Conservation (phyloP, 2,329 filamentous ascomycete genomes). For the Elsinoe arachidis region DNA sequence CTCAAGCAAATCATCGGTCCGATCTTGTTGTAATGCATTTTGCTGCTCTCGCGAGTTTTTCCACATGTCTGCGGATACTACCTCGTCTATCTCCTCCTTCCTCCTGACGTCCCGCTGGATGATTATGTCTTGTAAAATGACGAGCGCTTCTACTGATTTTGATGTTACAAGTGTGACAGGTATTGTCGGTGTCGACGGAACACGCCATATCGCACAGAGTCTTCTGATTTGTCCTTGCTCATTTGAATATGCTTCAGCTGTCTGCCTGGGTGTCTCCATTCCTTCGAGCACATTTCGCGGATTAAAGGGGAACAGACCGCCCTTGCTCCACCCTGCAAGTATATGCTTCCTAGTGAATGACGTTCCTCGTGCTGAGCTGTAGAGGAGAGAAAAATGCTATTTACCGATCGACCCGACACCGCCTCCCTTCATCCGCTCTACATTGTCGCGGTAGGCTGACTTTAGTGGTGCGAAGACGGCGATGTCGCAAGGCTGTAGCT, state of each 20-base stretch:
- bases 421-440: conserved; percentile 8
- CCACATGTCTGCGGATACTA: conserved; percentile 20
- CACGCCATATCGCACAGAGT: too few relatives aligned
- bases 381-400: conserved; percentile 18
- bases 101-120: conserved; percentile 18
- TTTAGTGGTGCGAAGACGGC: conserved; percentile 15
- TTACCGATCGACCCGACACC: conserved; percentile 14
- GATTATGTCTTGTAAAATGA: conserved; percentile 20
- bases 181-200: conserved; percentile 12
- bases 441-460: too few relatives aligned
- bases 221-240: conserved; percentile 14
- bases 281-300: conserved; percentile 25
- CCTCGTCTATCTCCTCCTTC: conserved; percentile 21
- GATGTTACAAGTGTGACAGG: conserved; percentile 25
- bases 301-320: conserved; percentile 24
- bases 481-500: conserved; percentile 18
- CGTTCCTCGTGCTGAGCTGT: conserved; percentile 20
- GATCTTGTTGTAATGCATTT: conserved; percentile 22
- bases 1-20: conserved; percentile 22
- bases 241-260: not conserved
- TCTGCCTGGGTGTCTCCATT: not conserved
- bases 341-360: conserved; percentile 26
- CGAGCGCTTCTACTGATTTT: conserved; percentile 19
- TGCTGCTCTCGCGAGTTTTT: conserved; percentile 23
- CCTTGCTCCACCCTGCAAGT: conserved; percentile 20